Evolutionary conservation across 78 protist genomes (phyloP), one percentile per base, ranked within the genome.

Genomic region (Cavenderia fasciculata): DNA sequence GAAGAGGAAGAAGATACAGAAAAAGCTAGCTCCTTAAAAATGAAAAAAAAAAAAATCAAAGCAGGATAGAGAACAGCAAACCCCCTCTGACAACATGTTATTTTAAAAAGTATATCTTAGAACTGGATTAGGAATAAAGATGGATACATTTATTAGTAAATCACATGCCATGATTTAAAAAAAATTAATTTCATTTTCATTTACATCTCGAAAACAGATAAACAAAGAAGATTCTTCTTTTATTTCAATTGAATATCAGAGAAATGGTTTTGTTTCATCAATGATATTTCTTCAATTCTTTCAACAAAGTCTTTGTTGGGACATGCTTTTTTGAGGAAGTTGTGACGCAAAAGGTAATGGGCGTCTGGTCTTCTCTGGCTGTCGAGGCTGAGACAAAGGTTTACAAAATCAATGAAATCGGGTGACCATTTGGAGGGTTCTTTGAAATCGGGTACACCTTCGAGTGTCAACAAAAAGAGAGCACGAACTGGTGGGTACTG

Each of bases 391-490:
- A 87, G 29, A 70, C 93, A 74, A 11, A 74, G 71, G 44, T 61
- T 87, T 3, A 87, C 76, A 51, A 87, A 87, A 29, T 87, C 93
- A 3, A 87, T 77, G 29, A 87, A 87, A 16, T 87, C 93, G 0
- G 21, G 21, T 4, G 93, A 87, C 93, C 93, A 87, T 56, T 52
- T 46, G 16, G 18, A 11, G n/a, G 86, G 79, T 25, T 87, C 86
- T 29, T 84, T 68, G n/a, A 95, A 59, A 29, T 93, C 90, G 0
- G 97, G 97, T 25, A 95, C 95, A 46, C 78, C 93, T 33, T 74
- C 70, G 4, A 51, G 40, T n/a, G 96, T 92, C 10, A 96, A 77
- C 46, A 79, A 59, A 51, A 95, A 94, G 6, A 94, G 40, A 29
- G 92, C 92, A 29, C 92, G 63, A 70, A 90, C 86, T 29, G 94